Base-by-base conservation (phyloP, 2,329 filamentous ascomycete species). In the Beauveria caledonica region DNA sequence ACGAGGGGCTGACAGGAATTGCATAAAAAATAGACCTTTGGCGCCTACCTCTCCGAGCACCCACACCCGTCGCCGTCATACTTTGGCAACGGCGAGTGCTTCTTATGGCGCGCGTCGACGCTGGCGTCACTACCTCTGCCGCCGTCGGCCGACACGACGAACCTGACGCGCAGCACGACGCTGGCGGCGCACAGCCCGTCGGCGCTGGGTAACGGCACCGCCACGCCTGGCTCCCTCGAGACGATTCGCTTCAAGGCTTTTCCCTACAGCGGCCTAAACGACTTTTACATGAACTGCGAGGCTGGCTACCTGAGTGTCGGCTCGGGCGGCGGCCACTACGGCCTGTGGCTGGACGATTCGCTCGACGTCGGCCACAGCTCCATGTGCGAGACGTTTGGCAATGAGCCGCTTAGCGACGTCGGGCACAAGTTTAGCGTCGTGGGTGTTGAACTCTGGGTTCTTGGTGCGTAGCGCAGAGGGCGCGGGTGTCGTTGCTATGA, bases 81-180 rank as follows among this genome's bases (percentile, higher is more conserved):
- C 78, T 99, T 90, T 73, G 94, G 94, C 68, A 97, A 91, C 13
- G 94, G 94, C 68, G 94, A 99, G 74, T 97, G 93, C 74, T 99
- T 88, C 53, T 82, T 87, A 63, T 87, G 84, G 70, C 73, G 86
- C 19, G 82, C 84, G 36, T 86, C 84, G 1, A 78, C 79, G 15
- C 70, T 86, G 29, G 78, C 82, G 8, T 83, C 78, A 42, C 72
- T 82, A 1, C 76, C 80, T 3, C 78, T 76, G 2, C 80, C 80
- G 6, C 78, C 79, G 0, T 83, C 81, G 5, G 74, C 76, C 64
- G 78, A 83, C 67, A 81, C 78, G 1, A 77, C 76, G 2, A 69
- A 80, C 66, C 68, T 81, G 40, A 70, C 70, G 13, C 78, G 80
- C 57, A 77, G 71, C 60, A 74, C 67, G 62, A 74, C 71, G 58